Base-by-base conservation (phyloP, 257 asterid species). In the Solanum clarkiae region DNA sequence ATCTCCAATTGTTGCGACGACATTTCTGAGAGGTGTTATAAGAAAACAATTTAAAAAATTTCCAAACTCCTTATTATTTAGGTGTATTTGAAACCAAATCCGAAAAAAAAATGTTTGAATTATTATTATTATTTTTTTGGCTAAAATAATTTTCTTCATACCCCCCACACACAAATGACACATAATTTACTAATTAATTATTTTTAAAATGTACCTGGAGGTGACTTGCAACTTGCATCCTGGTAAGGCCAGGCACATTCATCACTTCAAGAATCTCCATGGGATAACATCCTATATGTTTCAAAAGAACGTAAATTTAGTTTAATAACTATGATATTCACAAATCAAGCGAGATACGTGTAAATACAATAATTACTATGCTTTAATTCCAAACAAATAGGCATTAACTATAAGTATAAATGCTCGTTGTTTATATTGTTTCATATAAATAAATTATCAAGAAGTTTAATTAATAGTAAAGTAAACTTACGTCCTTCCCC, bases 171-270 rank as follows among this genome's bases (percentile, higher is more conserved):
- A 68, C n/a, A 74, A 74, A 12, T 45, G 12, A 74, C 13, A 44
- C 42, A 45, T 45, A 7, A 74, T 45, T 65, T 74, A 44, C 1
- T 10, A 45, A 3, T 20, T n/a, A 1, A 0, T 2, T n/a, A 10
- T 42, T 45, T 72, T 2, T 1, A 13, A 15, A n/a, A 60, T 17
- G 15, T 71, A 89, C 90, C 86, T 89, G 91, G 9, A 87, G 89
- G 65, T 89, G 90, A 24, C 91, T 89, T 3, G 88, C 91, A 2
- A 89, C 87, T 85, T 87, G 91, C 90, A 89, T 85, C 62, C 87
- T 87, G 1, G 91, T 89, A 42, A 89, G 87, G 15, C 87, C 85
- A 18, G 87, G 57, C 6, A 89, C 87, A 3, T 85, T 84, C 91
- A 89, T 89, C 8, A n/a, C 3, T 65, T 82, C 69, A 69, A 85